Base-by-base conservation (phyloP, 106 monocot species). In the Dendrobium chrysotoxum region DNA sequence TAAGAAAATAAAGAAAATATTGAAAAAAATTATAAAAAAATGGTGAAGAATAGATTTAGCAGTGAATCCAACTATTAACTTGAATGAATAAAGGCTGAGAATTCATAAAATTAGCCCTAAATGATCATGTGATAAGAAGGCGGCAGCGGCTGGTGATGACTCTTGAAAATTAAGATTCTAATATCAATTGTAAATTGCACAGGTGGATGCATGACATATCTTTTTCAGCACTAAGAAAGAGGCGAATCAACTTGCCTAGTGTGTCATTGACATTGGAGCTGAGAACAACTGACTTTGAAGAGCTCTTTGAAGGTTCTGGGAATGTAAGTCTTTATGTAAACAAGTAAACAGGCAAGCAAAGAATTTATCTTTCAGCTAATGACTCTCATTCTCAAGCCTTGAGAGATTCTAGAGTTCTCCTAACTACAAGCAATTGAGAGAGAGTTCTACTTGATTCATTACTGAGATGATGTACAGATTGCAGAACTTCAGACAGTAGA, bases 171-270 rank as follows among this genome's bases (percentile, higher is more conserved):
- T 53, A 16, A 11, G 53, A 61, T 61, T 61, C 50, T 50, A 50
- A 15, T 13, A 50, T 13, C 15, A 50, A 13, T 50, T 50, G 50
- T 50, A 39, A 20, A 61, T 46, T 77, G 16, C 15, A 28, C 71
- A 95, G 94, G 88, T 90, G 78, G 92, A 95, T 83, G 78, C 89
- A 92, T 83, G 90, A 90, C 79, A 88, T 88, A 26, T 82, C 92
- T 64, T 90, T 88, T 87, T 90, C 92, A 41, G 88, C 90, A 28
- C 94, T 89, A 25, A 84, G 76, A 77, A 89, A 55, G 55, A 78
- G 94, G 68, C 72, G 23, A 3, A 88, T 92, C 28, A 84, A 85
- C 66, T 77, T 88, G 26, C 94, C 88, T 8, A 88, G 85, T 28
- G 84, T 41, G n/a, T 46, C 83, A 68, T 92, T 89, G 61, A 92